Percentiles rank a stretch among this genome's conserved stretches.
phyloP scores from a whole-genome alignment of 208 protist species.

The Acanthamoeba rhysodes region DNA sequence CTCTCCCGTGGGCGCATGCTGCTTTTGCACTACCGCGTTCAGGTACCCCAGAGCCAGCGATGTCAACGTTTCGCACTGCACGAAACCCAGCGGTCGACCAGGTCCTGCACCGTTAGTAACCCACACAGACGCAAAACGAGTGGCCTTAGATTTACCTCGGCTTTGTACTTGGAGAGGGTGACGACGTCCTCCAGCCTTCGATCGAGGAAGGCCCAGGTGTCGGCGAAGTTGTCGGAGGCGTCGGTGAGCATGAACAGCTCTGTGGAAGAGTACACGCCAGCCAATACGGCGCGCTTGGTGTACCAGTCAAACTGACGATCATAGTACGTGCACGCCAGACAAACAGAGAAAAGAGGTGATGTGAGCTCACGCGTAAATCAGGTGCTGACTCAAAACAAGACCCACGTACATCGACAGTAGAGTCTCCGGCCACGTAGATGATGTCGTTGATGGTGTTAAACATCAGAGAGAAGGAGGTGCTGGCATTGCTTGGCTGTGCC shows the following conservation, averaged over 20 bases:
- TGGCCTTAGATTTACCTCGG: not conserved
- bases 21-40: not conserved
- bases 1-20: not conserved
- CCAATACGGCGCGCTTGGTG: conserved; percentile 49
- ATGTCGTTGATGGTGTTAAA: conserved; percentile 57
- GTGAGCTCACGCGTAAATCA: not conserved
- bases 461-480: not conserved
- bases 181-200: conserved; percentile 41
- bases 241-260: conserved; percentile 67
- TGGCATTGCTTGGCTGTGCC: conserved; percentile 14
- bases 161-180: conserved; percentile 46
- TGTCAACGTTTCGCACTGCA: conserved; percentile 1
- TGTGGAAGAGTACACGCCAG: conserved; percentile 53
- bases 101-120: not conserved
- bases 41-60: conserved; percentile 30
- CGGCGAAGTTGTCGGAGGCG: conserved; percentile 19
- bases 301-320: conserved; percentile 30
- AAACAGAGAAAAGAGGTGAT: not conserved
- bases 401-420: not conserved
- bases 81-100: no score
- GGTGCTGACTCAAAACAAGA: not conserved
- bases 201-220: conserved; percentile 62
- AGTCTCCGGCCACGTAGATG: not conserved
- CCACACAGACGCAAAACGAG: no score
- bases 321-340: no score